phyloP scores from a whole-genome alignment of 768 basidiomycete species.

The Suillus weaverae region DNA sequence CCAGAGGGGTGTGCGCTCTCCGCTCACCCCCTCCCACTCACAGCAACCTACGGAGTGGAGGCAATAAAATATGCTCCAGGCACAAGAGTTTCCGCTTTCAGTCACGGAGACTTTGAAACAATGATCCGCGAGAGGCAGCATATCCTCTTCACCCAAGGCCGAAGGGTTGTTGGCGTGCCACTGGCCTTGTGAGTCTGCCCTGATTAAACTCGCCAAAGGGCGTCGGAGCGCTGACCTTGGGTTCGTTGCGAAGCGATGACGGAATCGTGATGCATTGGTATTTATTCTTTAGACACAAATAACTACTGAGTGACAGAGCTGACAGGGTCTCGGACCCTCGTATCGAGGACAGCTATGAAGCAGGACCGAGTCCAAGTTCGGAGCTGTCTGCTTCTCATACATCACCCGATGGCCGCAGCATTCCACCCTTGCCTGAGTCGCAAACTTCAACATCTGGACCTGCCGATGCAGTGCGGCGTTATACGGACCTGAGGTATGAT shows the following conservation, averaged over 20 bases:
- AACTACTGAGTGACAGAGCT: neutral
- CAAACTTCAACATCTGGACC: neutral
- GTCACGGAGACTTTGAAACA: slow-evolving; percentile 14
- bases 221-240: slow-evolving; percentile 10
- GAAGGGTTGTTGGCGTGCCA: slow-evolving; percentile 26
- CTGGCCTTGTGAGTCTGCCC: slow-evolving; percentile 24
- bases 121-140: slow-evolving; percentile 20
- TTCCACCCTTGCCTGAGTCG: neutral
- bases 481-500: neutral
- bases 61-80: slow-evolving; percentile 21
- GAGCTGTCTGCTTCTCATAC: neutral
- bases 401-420: neutral
- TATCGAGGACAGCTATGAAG: neutral
- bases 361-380: neutral
- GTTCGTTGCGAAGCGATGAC: slow-evolving; percentile 22
- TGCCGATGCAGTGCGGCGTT: neutral
- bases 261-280: slow-evolving; percentile 33
- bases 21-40: slow-evolving; percentile 19
- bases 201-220: neutral
- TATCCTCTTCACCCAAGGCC: slow-evolving; percentile 20
- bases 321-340: neutral
- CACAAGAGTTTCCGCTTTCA: slow-evolving; percentile 12
- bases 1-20: slow-evolving; percentile 2
- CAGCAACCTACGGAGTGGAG: slow-evolving; percentile 27
- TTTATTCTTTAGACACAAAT: neutral